A percentile compares a stretch with the other conserved stretches of the same genome.
phyloP scores from a whole-genome alignment of 2,329 filamentous ascomycete species.

The Colletotrichum echinochloae region DNA sequence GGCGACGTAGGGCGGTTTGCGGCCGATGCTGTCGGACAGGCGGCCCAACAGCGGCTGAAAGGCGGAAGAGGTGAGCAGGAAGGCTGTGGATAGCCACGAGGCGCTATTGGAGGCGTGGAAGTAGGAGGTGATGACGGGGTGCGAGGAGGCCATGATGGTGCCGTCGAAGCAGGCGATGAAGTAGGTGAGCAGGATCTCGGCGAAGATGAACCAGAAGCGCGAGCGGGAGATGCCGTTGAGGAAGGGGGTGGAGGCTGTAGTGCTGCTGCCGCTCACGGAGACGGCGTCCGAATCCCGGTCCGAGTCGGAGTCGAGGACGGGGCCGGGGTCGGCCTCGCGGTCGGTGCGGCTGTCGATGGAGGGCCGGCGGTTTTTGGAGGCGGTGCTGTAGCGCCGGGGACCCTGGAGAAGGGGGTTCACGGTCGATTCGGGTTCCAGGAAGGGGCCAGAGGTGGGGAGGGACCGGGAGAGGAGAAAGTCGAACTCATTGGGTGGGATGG shows the following conservation, averaged over 20 bases:
- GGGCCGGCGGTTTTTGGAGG: constrained; percentile 33
- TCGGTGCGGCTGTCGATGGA: constrained; percentile 30
- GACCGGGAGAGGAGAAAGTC: constrained; percentile 55
- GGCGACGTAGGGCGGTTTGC: constrained; percentile 74
- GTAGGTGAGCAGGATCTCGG: constrained; percentile 67
- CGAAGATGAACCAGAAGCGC: constrained; percentile 73
- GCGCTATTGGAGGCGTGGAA: constrained; percentile 83
- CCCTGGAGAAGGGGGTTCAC: constrained; percentile 56
- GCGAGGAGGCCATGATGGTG: constrained; percentile 84
- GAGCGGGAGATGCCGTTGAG: constrained; percentile 60
- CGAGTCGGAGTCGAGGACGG: constrained; percentile 5
- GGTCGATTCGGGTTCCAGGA: constrained; percentile 57
- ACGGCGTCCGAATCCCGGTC: constrained; percentile 10
- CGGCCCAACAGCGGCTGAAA: constrained; percentile 82
- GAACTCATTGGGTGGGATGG: constrained; percentile 51
- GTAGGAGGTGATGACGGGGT: constrained; percentile 85
- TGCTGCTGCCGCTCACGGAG: constrained; percentile 27
- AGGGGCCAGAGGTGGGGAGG: constrained; percentile 50
- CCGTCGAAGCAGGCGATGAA: constrained; percentile 77
- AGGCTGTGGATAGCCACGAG: constrained; percentile 85
- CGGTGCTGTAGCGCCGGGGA: constrained; percentile 46
- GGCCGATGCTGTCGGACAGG: constrained; percentile 78
- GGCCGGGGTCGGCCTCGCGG: constrained; percentile 3
- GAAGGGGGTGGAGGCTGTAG: constrained; percentile 46
- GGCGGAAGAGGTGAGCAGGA: constrained; percentile 80